Conservation (phyloP, 495 filamentous ascomycete genomes). For the Neurospora africana region DNA sequence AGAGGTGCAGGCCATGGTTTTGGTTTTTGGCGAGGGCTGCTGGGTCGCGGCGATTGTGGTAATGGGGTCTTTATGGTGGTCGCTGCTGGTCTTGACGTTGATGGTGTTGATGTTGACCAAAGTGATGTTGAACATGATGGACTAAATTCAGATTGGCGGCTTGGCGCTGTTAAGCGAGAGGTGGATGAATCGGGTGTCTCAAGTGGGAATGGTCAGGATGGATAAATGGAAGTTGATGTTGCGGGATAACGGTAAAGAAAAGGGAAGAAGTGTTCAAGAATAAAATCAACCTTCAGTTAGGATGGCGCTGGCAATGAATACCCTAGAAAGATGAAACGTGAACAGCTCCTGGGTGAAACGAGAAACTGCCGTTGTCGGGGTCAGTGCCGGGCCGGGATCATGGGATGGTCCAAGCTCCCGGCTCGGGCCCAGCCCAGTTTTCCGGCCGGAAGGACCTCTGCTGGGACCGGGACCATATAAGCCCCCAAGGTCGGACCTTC, state of each 20-base stretch:
- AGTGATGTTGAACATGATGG: background rate
- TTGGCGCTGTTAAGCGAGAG: background rate
- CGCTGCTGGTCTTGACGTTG: too few relatives aligned
- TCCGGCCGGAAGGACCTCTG: background rate
- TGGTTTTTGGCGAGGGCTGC: background rate
- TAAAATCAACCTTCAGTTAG: background rate
- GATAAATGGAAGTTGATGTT: background rate
- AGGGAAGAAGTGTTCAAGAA: background rate
- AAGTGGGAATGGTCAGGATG: background rate
- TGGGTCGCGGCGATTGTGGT: background rate
- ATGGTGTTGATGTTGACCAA: background rate
- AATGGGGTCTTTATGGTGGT: background rate
- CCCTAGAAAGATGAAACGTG: background rate
- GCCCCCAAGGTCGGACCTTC: background rate
- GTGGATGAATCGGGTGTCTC: background rate
- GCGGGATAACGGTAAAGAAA: background rate
- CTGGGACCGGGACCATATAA: background rate
- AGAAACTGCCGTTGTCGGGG: background rate
- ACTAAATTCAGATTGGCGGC: background rate
- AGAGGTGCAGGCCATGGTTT: background rate
- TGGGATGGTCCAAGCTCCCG: background rate
- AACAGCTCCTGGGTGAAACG: background rate
- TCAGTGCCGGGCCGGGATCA: background rate
- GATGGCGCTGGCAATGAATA: background rate
- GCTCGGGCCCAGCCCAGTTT: background rate